Evolutionary conservation across 805 yeast species (phyloP).

Genomic region (Suhomyces vadensis): DNA sequence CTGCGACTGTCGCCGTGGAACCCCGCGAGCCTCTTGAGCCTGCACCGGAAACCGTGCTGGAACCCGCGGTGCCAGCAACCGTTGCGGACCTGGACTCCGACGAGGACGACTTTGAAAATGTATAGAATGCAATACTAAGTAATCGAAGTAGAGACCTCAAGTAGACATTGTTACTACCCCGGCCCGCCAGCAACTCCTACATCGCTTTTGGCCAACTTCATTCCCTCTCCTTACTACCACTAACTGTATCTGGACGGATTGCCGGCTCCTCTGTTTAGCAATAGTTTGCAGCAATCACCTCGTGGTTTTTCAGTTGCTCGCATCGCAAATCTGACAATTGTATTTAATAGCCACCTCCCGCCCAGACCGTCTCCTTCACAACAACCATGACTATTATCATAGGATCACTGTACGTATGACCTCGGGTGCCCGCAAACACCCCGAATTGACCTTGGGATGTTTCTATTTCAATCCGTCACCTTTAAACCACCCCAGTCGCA

Average conservation of each 20-base stretch:
- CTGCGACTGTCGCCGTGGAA: no score
- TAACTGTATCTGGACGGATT: no score
- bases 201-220: background rate
- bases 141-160: no score
- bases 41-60: background rate
- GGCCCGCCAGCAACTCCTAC: no score
- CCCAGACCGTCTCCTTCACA: background rate
- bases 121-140: slow-evolving; percentile 5
- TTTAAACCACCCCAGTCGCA: background rate
- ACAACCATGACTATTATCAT: slow-evolving; percentile 61
- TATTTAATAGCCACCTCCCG: background rate
- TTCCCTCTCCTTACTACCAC: no score
- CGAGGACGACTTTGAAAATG: slow-evolving; percentile 13
- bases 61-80: background rate
- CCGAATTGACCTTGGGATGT: no score
- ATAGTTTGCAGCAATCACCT: background rate
- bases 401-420: slow-evolving; percentile 60
- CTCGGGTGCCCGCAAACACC: no score
- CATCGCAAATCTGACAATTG: background rate
- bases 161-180: no score
- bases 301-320: background rate
- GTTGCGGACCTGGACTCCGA: slow-evolving; percentile 9
- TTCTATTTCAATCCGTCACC: background rate
- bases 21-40: no score
- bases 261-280: no score